A percentile compares a stretch with the other conserved stretches of the same genome.
Conservation (phyloP, 768 basidiomycete species). For the Paxillus rubicundulus region DNA sequence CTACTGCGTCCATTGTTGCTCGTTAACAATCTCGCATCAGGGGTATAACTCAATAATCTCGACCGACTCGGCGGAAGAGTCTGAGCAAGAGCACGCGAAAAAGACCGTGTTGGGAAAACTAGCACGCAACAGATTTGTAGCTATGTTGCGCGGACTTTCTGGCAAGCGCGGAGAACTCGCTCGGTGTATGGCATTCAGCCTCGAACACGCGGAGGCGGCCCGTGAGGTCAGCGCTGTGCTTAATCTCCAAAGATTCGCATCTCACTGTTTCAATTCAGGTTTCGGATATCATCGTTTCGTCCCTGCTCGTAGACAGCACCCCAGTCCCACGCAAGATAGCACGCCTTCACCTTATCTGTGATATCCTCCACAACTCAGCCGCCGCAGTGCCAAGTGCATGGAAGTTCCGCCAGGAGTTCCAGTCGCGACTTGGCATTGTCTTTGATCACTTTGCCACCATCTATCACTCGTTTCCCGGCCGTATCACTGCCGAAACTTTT, state of each 20-base stretch:
- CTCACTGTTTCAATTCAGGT: slow-evolving; percentile 49
- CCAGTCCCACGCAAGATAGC: slow-evolving; percentile 97
- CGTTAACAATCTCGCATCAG: slow-evolving; percentile 37
- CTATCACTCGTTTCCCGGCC: slow-evolving; percentile 92
- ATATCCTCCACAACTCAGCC: slow-evolving; percentile 96
- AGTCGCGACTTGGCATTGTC: slow-evolving; percentile 84
- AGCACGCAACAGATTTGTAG: slow-evolving; percentile 83
- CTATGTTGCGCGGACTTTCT: slow-evolving; percentile 82
- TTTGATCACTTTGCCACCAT: slow-evolving; percentile 95
- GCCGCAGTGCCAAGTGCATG: slow-evolving; percentile 93
- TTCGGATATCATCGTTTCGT: slow-evolving; percentile 85
- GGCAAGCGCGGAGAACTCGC: slow-evolving; percentile 90
- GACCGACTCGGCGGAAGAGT: slow-evolving; percentile 92
- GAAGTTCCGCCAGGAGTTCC: slow-evolving; percentile 96
- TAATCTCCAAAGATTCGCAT: background rate
- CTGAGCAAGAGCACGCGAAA: slow-evolving; percentile 77
- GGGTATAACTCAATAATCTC: slow-evolving; percentile 88
- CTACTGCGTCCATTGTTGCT: background rate
- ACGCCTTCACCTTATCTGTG: slow-evolving; percentile 91
- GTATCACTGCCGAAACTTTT: slow-evolving; percentile 95
- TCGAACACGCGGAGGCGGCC: slow-evolving; percentile 95
- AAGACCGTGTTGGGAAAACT: slow-evolving; percentile 77
- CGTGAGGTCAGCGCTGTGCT: slow-evolving; percentile 60
- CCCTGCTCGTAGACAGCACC: slow-evolving; percentile 86
- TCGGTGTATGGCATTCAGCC: slow-evolving; percentile 93